Base-by-base conservation (phyloP, 495 filamentous ascomycete species). In the Entonaema liquescens region DNA sequence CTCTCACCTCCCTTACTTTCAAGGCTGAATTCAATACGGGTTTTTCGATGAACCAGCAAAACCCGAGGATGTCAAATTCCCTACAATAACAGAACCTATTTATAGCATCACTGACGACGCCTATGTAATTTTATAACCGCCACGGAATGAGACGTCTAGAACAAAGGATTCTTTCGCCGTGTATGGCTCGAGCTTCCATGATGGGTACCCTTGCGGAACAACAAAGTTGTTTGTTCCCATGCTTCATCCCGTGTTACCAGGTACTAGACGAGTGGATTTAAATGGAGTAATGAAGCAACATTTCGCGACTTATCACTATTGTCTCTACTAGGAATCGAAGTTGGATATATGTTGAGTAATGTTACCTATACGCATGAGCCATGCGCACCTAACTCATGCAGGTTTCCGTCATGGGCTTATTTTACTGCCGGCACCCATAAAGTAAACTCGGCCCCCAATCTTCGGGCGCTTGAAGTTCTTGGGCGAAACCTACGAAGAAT, bases 361-460 rank as follows among this genome's bases (percentile, higher is more conserved):
- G 42, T 21, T 23, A 47, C 42, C 17, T 2, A 9, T 6, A 9
- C 42, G 9, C 42, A 13, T 47, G 42, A 47, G 42, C 21, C 42
- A 47, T 47, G 42, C 23, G 42, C 23, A 23, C 17, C 42, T 23
- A 47, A 3, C 17, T 28, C 44, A 52, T 62, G 59, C 59, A 47
- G 47, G 19, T 52, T 36, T 26, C 59, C 59, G 44, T n/a, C 26
- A 23, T 35, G 28, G 12, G 15, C 28, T n/a, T 29, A 53, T 36
- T 17, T 33, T 26, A 53, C 28, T 52, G 42, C 44, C 11, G 19
- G 31, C 17, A 62, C n/a, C 59, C 42, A 47, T 19, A 36, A 52
- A 38, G n/a, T 23, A 8, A 49, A 62, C 21, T 53, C 1, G 12
- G 19, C 59, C 29, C 7, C 19, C 49, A 53, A 31, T 21, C 26